Conservation (phyloP, 768 basidiomycete species). For the Lactarius quietus region DNA sequence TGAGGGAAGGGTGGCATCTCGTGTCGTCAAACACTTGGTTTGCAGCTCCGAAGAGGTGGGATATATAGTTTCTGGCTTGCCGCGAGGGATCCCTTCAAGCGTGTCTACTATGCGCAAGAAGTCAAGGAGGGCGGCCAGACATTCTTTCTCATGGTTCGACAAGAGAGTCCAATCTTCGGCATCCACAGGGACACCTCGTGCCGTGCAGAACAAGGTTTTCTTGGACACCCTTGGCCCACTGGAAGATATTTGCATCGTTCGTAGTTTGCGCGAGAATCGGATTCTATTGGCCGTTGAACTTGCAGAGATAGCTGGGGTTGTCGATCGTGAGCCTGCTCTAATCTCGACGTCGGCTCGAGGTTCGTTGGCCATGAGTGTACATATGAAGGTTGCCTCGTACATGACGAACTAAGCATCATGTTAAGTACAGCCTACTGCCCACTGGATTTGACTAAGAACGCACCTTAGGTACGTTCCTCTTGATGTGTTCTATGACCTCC, state of each 20-base stretch:
- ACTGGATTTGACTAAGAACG: slow-evolving; percentile 4
- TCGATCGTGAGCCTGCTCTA: slow-evolving; percentile 11
- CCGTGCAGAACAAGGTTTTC: slow-evolving; percentile 25
- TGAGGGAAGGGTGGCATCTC: background rate
- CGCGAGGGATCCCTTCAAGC: slow-evolving; percentile 11
- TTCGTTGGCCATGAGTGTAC: slow-evolving; percentile 46
- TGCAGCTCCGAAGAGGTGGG: background rate
- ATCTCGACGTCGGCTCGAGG: slow-evolving; percentile 46
- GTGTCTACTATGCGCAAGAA: slow-evolving; percentile 21
- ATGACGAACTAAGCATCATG: slow-evolving; percentile 37
- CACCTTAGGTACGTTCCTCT: slow-evolving; percentile 52
- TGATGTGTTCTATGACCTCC: slow-evolving; percentile 45
- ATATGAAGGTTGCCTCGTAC: slow-evolving; percentile 38
- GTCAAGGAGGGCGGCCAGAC: slow-evolving; percentile 19
- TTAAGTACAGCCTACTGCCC: background rate
- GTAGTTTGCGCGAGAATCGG: slow-evolving; percentile 25
- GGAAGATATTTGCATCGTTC: slow-evolving; percentile 20
- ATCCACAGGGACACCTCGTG: slow-evolving; percentile 9
- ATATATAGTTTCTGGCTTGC: background rate
- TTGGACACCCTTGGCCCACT: slow-evolving; percentile 11
- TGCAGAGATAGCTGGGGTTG: background rate
- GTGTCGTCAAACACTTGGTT: background rate
- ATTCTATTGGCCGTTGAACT: slow-evolving; percentile 2
- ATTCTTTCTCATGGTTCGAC: slow-evolving; percentile 19
- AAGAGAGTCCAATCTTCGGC: slow-evolving; percentile 21